phyloP scores from a whole-genome alignment of 2,329 filamentous ascomycete genomes.

The Mollisia scopiformis region DNA sequence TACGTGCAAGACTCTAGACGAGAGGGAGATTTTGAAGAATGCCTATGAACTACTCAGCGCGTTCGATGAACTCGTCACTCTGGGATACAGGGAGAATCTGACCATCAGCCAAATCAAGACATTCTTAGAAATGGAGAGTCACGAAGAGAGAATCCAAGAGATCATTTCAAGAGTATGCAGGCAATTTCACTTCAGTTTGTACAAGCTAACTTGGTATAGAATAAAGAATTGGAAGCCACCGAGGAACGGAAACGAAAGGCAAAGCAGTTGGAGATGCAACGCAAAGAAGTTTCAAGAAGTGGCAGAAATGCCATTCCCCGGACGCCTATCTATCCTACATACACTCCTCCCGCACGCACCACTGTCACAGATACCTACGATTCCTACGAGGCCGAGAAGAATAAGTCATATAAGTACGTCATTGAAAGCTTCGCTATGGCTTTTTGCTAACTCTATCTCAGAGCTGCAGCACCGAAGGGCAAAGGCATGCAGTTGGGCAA shows the following conservation, averaged over 20 bases:
- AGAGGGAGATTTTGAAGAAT: constrained; percentile 92
- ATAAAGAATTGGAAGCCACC: constrained; percentile 97
- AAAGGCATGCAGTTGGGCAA: constrained; percentile 99
- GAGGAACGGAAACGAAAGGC: constrained; percentile 98
- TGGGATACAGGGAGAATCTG: constrained; percentile 95
- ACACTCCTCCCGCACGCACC: constrained; percentile 78
- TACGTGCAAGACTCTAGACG: constrained; percentile 94
- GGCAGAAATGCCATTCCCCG: constrained; percentile 70
- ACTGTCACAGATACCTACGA: constrained; percentile 83
- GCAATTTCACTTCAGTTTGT: background rate
- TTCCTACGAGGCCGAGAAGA: constrained; percentile 96
- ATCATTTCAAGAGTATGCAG: constrained; percentile 82
- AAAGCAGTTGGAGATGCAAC: constrained; percentile 98
- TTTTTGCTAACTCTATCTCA: constrained; percentile 38
- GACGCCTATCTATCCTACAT: constrained; percentile 84
- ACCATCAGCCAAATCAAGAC: constrained; percentile 98
- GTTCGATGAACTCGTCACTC: constrained; percentile 94
- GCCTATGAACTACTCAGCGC: constrained; percentile 95
- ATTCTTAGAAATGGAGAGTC: constrained; percentile 98
- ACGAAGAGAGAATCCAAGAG: constrained; percentile 98
- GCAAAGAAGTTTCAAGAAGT: constrained; percentile 88
- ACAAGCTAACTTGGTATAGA: constrained; percentile 55
- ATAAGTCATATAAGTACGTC: constrained; percentile 81
- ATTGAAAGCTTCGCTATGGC: background rate
- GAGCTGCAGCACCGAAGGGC: constrained; percentile 72